Evolutionary conservation across 768 basidiomycete genomes (phyloP).

Genomic region (Neoboletus subvelutipes): DNA sequence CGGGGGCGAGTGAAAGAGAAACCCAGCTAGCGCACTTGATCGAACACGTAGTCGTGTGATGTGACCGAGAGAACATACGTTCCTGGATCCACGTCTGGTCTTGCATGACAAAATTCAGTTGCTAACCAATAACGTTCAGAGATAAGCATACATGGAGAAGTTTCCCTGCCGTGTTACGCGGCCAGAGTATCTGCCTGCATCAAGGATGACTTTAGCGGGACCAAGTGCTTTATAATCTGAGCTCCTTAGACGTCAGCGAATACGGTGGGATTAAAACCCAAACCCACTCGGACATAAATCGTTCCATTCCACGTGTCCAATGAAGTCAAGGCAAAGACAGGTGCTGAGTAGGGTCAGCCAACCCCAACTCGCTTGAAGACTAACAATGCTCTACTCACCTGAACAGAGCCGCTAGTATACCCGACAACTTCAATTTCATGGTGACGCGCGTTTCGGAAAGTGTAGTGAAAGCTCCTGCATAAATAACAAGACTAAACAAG

Average conservation of each 20-base stretch:
- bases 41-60: slow-evolving; percentile 67
- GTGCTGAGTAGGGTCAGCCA: slow-evolving; percentile 9
- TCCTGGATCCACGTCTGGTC: slow-evolving; percentile 67
- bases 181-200: slow-evolving; percentile 55
- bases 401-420: slow-evolving; percentile 12
- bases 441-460: neutral
- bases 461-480: slow-evolving; percentile 3
- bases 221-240: slow-evolving; percentile 45
- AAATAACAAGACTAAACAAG: slow-evolving; percentile 34
- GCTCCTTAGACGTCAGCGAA: slow-evolving; percentile 13
- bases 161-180: slow-evolving; percentile 55
- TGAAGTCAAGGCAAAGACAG: slow-evolving; percentile 51
- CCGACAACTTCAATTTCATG: slow-evolving; percentile 18
- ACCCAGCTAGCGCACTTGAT: slow-evolving; percentile 48
- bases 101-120: slow-evolving; percentile 31
- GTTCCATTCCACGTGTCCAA: slow-evolving; percentile 69
- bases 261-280: slow-evolving; percentile 7
- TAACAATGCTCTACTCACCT: slow-evolving; percentile 4
- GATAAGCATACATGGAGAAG: slow-evolving; percentile 60
- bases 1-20: neutral
- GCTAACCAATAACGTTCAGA: neutral
- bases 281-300: slow-evolving; percentile 59
- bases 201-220: slow-evolving; percentile 56
- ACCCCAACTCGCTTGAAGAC: neutral
- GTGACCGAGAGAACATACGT: slow-evolving; percentile 67